Evolutionary conservation across 768 basidiomycete species (phyloP).

Genomic region (Rhizopogon vesiculosus): DNA sequence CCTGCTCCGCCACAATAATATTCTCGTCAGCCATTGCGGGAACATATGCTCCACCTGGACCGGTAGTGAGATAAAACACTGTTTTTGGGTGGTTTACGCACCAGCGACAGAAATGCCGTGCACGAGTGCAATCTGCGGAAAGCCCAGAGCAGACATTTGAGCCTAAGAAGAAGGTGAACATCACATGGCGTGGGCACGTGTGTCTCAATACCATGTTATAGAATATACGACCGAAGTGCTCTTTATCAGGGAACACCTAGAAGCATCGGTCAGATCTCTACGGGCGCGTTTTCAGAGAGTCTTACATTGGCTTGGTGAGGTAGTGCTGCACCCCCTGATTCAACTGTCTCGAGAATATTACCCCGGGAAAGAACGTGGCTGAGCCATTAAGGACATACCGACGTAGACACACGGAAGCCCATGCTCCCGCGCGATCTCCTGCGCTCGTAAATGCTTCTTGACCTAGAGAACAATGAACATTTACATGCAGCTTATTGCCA

Average conservation of each 20-base stretch:
- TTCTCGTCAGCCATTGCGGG: slow-evolving; percentile 97
- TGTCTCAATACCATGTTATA: slow-evolving; percentile 77
- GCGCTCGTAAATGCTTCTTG: slow-evolving; percentile 93
- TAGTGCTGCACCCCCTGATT: slow-evolving; percentile 90
- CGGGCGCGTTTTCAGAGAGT: neutral
- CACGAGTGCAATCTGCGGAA: slow-evolving; percentile 89
- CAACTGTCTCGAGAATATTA: slow-evolving; percentile 47
- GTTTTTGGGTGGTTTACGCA: slow-evolving; percentile 3
- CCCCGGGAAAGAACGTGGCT: neutral
- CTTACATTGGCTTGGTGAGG: slow-evolving; percentile 84
- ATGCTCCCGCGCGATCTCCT: slow-evolving; percentile 92
- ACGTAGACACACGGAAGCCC: slow-evolving; percentile 88
- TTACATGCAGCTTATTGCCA: neutral
- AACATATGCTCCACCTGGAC: slow-evolving; percentile 81
- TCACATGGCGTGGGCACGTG: neutral
- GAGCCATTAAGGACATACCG: slow-evolving; percentile 43
- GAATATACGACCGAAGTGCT: slow-evolving; percentile 95
- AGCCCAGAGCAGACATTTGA: slow-evolving; percentile 88
- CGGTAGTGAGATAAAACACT: slow-evolving; percentile 3
- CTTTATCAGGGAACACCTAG: slow-evolving; percentile 87
- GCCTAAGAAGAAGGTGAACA: slow-evolving; percentile 43
- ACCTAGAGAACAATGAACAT: slow-evolving; percentile 40
- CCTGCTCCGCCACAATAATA: slow-evolving; percentile 86
- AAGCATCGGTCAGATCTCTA: neutral
- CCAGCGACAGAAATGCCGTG: slow-evolving; percentile 95